These are phyloP conservation scores for Diaporthe sp. DNA, from an alignment of 2,329 filamentous ascomycete genomes.

Conservation along the genomic window DNA sequence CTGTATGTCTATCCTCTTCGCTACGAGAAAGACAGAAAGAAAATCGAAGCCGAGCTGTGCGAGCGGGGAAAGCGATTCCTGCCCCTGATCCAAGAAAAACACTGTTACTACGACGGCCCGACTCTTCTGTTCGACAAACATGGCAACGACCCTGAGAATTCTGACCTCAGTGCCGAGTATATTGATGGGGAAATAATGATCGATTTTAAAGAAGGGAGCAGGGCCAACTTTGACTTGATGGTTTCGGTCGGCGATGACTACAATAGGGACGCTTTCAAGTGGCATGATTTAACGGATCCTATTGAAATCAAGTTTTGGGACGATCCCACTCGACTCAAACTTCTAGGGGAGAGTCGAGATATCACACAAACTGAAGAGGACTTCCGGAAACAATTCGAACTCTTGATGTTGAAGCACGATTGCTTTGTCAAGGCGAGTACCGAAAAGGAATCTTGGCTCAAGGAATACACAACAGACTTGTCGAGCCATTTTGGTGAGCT, in stretches of 20 bases:
- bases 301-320: conserved; percentile 3
- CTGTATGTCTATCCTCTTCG: conserved; percentile 7
- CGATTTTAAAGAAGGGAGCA: conserved; percentile 29
- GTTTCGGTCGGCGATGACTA: neutral
- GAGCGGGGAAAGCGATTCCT: conserved; percentile 4
- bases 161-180: neutral
- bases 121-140: neutral
- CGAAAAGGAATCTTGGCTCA: neutral
- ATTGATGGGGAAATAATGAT: conserved; percentile 31
- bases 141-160: neutral
- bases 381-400: neutral
- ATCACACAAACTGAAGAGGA: neutral
- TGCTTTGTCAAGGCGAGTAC: neutral
- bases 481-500: neutral
- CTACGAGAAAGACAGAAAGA: neutral
- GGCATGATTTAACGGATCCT: neutral
- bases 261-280: neutral
- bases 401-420: neutral
- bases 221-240: neutral
- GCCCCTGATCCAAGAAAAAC: neutral
- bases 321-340: neutral
- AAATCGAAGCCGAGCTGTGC: neutral
- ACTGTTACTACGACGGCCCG: conserved; percentile 27
- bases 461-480: neutral
- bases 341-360: neutral